phyloP scores from a whole-genome alignment of 2,329 filamentous ascomycete genomes.

The Cytospora chrysosperma region DNA sequence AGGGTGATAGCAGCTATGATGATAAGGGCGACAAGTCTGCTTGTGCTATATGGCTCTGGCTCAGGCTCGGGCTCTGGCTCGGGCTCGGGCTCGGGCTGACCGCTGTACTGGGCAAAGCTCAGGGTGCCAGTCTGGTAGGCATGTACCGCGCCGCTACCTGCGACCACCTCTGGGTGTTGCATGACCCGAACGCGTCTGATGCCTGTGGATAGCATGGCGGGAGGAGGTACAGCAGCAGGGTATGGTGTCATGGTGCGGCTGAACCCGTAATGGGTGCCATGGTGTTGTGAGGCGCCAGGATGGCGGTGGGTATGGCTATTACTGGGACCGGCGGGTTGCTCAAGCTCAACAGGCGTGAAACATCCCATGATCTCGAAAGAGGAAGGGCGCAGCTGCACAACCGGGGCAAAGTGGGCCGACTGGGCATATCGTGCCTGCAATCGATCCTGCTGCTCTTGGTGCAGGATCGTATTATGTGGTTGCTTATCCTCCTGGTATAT shows the following conservation, averaged over 20 bases:
- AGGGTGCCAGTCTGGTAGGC: background rate
- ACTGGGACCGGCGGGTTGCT: background rate
- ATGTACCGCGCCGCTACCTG: background rate
- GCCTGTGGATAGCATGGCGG: background rate
- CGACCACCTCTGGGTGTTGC: background rate
- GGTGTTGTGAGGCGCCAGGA: background rate
- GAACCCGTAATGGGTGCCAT: background rate
- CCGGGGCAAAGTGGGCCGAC: background rate
- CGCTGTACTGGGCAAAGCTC: background rate
- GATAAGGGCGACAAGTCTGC: background rate
- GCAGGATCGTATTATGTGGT: too few relatives aligned
- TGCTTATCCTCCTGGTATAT: too few relatives aligned
- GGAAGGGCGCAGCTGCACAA: background rate
- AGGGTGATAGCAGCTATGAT: background rate
- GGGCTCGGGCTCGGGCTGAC: background rate
- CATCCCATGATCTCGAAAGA: conserved; percentile 17
- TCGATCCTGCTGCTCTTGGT: background rate
- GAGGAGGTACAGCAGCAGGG: background rate
- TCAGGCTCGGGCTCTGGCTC: background rate
- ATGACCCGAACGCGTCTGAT: background rate
- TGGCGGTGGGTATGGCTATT: background rate
- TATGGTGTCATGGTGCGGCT: background rate
- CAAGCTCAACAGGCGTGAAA: background rate
- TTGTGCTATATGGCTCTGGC: background rate
- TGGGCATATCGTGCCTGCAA: too few relatives aligned